phyloP scores from a whole-genome alignment of 1,284 basidiomycete genomes.

The Ceratobasidium sp. region DNA sequence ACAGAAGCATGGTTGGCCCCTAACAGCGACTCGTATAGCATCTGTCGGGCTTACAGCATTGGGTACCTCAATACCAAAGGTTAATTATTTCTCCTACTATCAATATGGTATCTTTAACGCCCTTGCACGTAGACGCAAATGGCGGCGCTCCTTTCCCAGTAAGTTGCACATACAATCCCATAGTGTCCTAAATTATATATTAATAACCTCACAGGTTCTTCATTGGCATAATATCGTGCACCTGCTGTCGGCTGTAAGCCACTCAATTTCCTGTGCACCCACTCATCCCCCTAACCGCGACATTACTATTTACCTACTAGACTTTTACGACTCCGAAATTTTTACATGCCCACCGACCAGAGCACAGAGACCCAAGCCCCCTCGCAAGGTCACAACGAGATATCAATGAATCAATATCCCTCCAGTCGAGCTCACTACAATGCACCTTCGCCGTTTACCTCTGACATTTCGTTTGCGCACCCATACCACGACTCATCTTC shows the following conservation, averaged over 20 bases:
- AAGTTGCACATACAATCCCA: background rate
- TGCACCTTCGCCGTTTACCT: too few species aligned
- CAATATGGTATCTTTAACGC: background rate
- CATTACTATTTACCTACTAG: background rate
- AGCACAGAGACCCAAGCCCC: background rate
- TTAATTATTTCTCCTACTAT: background rate
- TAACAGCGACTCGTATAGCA: background rate
- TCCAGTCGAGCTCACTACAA: too few species aligned
- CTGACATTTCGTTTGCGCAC: too few species aligned
- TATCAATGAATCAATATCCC: background rate
- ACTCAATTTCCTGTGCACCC: background rate
- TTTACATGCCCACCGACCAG: constrained; percentile 19
- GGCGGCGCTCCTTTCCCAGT: constrained; percentile 24
- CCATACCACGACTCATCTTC: too few species aligned
- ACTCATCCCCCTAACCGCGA: too few species aligned
- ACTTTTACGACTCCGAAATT: constrained; percentile 23
- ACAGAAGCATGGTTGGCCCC: background rate
- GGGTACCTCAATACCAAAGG: constrained; percentile 20
- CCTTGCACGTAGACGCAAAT: constrained; percentile 2
- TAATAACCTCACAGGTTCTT: background rate
- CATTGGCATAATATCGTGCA: constrained; percentile 17
- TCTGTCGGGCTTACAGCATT: constrained; percentile 17
- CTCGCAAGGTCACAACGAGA: too few species aligned
- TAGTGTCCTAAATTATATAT: too few species aligned
- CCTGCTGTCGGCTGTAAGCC: constrained; percentile 30